Evolutionary conservation across 23 red algal species (phyloP).

Genomic region (Agarophyton chilense): DNA sequence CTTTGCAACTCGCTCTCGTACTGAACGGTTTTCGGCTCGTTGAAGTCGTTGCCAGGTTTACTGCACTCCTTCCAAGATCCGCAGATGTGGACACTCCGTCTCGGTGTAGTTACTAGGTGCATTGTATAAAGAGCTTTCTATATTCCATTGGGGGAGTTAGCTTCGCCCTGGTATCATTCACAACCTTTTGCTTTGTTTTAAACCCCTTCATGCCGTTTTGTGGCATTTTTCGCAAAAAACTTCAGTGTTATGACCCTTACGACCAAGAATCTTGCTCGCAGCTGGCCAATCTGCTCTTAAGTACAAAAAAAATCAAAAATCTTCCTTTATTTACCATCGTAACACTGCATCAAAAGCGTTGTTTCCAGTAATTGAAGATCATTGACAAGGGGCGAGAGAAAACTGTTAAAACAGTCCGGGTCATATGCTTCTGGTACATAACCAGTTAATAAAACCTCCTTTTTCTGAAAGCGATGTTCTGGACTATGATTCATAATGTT

Average conservation of each 20-base stretch:
- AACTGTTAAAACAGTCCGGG: background rate
- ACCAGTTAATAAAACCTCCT: background rate
- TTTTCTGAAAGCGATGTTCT: background rate
- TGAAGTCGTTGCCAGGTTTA: background rate
- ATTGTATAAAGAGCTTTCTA: too few relatives aligned
- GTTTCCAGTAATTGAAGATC: background rate
- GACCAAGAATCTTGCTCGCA: background rate
- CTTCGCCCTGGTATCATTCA: background rate
- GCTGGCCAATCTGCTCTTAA: conserved; percentile 5
- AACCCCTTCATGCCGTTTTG: background rate
- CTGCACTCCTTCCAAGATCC: background rate
- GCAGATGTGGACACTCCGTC: background rate
- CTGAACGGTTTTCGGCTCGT: background rate
- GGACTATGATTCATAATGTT: background rate
- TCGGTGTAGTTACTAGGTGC: background rate
- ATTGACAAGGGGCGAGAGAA: background rate
- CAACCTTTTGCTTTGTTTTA: background rate
- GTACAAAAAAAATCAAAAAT: background rate
- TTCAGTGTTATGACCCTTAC: conserved; percentile 5
- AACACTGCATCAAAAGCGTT: background rate
- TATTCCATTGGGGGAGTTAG: background rate
- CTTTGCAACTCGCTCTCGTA: background rate
- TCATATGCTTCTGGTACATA: background rate
- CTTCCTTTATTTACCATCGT: background rate
- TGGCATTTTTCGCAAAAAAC: background rate